Evolutionary conservation across 2,329 filamentous ascomycete species (phyloP).

Genomic region (Sporothrix variecibatus): DNA sequence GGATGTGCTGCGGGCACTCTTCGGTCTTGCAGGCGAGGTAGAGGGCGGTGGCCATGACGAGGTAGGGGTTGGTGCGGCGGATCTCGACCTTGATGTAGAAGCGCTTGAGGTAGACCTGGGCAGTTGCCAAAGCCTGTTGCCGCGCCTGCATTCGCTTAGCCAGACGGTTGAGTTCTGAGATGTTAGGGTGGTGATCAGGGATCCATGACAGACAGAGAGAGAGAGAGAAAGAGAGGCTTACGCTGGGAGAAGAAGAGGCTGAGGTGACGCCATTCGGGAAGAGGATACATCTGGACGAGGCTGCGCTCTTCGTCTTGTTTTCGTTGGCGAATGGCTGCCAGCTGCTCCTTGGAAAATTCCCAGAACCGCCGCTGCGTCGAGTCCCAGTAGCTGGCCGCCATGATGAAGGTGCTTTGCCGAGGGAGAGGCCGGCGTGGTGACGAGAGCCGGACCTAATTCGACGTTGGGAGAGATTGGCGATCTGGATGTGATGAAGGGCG

Average conservation of each 20-base stretch:
- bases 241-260: constrained; percentile 92
- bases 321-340: constrained; percentile 72
- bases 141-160: constrained; percentile 81
- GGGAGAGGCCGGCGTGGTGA: neutral
- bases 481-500: neutral
- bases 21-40: constrained; percentile 99
- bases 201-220: neutral
- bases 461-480: neutral
- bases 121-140: constrained; percentile 91
- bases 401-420: constrained; percentile 41
- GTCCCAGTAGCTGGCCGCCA: constrained; percentile 97
- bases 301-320: constrained; percentile 75
- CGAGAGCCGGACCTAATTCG: neutral
- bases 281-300: constrained; percentile 74
- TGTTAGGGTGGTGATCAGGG: neutral
- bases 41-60: constrained; percentile 87
- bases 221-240: constrained; percentile 45
- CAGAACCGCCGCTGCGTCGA: constrained; percentile 89
- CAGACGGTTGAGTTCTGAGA: constrained; percentile 73
- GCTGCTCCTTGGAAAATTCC: constrained; percentile 83
- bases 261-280: constrained; percentile 79
- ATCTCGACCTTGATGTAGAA: constrained; percentile 93
- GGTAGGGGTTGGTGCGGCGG: constrained; percentile 87
- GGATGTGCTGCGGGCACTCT: constrained; percentile 93
- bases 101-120: constrained; percentile 90